phyloP scores from a whole-genome alignment of 1,284 basidiomycete species.

The Peniophora sp. region DNA sequence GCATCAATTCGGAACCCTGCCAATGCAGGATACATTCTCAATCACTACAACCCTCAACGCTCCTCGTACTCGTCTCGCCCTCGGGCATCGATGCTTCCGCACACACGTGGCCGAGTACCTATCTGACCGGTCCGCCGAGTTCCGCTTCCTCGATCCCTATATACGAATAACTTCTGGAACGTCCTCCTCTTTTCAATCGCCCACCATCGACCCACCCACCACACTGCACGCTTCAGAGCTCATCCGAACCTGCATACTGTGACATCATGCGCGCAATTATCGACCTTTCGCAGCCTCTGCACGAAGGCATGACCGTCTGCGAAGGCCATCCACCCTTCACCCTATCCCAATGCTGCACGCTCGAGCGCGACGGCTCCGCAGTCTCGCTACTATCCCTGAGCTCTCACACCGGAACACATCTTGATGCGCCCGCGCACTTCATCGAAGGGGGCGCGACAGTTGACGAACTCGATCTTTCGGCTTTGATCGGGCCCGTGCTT shows the following conservation, averaged over 20 bases:
- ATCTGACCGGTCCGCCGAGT: too few relatives aligned
- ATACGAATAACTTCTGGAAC: too few relatives aligned
- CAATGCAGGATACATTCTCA: too few relatives aligned
- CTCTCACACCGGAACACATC: slow-evolving; percentile 20
- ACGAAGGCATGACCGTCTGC: slow-evolving; percentile 6
- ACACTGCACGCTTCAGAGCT: slow-evolving; percentile 2
- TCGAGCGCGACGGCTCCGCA: slow-evolving; percentile 12
- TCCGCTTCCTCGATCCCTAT: too few relatives aligned
- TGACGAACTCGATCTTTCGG: slow-evolving; percentile 12
- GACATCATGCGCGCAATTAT: slow-evolving; percentile 5
- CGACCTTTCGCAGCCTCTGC: slow-evolving; percentile 9
- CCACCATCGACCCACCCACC: too few relatives aligned
- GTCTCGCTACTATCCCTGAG: slow-evolving; percentile 14
- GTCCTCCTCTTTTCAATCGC: too few relatives aligned
- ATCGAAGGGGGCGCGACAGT: slow-evolving; percentile 13
- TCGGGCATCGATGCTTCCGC: too few relatives aligned
- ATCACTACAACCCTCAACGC: too few relatives aligned
- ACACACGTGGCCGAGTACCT: too few relatives aligned
- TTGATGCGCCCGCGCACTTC: slow-evolving; percentile 19
- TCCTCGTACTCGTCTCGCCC: too few relatives aligned
- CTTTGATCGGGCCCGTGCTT: slow-evolving; percentile 14
- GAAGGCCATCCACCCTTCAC: slow-evolving; percentile 16
- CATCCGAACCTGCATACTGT: neutral
- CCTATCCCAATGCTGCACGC: slow-evolving; percentile 10
- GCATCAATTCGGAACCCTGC: too few relatives aligned